Base-by-base conservation (phyloP, 179 eudicot genomes). In the Silene coronaria region DNA sequence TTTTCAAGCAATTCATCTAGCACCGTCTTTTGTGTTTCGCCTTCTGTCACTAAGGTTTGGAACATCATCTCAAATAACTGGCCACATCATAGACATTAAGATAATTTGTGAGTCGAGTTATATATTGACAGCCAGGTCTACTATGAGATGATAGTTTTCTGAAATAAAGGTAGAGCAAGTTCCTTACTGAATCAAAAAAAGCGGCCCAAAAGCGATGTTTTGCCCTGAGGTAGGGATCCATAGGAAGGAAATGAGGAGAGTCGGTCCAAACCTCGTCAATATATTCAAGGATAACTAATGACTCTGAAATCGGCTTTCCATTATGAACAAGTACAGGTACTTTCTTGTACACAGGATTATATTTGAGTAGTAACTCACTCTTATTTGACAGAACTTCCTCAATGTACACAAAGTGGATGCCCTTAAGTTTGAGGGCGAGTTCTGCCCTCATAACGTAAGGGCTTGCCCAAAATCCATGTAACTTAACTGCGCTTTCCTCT, bases 281-380 rank as follows among this genome's bases (percentile, higher is more conserved):
- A 13, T 81, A 81, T 32, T 78, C 84, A 27, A 81, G 79, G 75
- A 81, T 81, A 71, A 78, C 69, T 46, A 64, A 12, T 3, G 84
- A 81, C 58, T 81, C 84, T 5, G 12, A 53, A 65, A 74, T 38
- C 0, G 81, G 76, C 3, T 9, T 26, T 5, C 80, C 84, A 30
- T 78, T 75, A 53, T 80, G 84, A 7, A 83, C 79, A 6, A 83
- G 81, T 6, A 83, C 79, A 16, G 86, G 81, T 24, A 83, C 79
- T 48, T 83, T 74, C 73, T 83, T 83, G 38, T 83, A 72, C 59
- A 83, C 84, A 6, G 83, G 80, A 28, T 80, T 80, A n/a, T 80
- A 73, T 77, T 77, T 67, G 17, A 80, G 63, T 12, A 83, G 70
- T 51, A 45, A 28, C 36, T 73, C 66, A 23, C 84, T 78, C 34